Evolutionary conservation across 345 rosid genomes (phyloP), one percentile per base, ranked within the genome.

Genomic region (Kandelia obovata): DNA sequence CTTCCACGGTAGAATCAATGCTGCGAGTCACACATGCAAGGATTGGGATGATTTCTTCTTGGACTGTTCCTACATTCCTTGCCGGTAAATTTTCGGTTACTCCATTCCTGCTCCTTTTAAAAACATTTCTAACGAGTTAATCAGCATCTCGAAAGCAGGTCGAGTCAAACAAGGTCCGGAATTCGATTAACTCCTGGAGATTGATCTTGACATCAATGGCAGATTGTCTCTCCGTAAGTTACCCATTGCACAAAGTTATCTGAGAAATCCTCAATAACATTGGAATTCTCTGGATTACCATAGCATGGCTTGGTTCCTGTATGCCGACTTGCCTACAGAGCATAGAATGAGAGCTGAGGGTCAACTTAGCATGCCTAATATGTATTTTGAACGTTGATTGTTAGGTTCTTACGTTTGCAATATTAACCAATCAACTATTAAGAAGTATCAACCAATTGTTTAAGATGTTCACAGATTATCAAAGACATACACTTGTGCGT

Each of bases 201-300:
- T 4, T 4, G 5, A 76, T 62, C 62, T 51, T 55, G 43, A 58
- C 58, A 76, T 84, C 81, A 92, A 62, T 86, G 87, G 90, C 96
- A 84, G 63, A 95, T 75, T 21, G 96, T 78, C 77, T 89, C 94
- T 69, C 98, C 97, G 5, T 63, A 58, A 71, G 69, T 83, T 64
- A 96, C 97, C 99, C 99, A 96, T 25, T 78, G 79, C 67, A 79
- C 88, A 77, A 96, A 96, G 79, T 88, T 81, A 72, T 84, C 96
- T 1, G 99, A 62, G 70, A 77, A 87, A 23, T 90, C 97, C 80
- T 88, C 87, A 1, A 64, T 78, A 28, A 75, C 86, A 32, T 71
- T 34, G 62, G 79, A 68, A 69, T 43, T 52, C 61, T 78, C 86
- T 19, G 63, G 60, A 63, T 70, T 68, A 5, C 47, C 69, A 43